Evolutionary conservation across 331 rosid genomes (phyloP).

Genomic region (Spiraea crenata): DNA sequence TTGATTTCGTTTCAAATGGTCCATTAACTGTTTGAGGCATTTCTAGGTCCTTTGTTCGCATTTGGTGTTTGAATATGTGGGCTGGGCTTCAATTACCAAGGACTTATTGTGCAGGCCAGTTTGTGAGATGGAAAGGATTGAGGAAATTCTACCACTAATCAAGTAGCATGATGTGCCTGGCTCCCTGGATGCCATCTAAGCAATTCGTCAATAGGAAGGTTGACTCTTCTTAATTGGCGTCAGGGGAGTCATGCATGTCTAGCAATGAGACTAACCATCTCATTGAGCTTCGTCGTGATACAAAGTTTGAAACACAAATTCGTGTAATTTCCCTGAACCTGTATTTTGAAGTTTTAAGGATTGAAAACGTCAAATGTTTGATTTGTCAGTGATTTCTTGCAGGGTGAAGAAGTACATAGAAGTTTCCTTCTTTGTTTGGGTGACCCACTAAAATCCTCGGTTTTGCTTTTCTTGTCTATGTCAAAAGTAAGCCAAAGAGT

Average conservation of each 20-base stretch:
- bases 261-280: background rate
- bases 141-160: background rate
- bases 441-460: too few relatives aligned
- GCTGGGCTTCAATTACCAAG: too few relatives aligned
- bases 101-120: background rate
- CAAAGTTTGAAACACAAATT: background rate
- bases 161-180: constrained; percentile 22
- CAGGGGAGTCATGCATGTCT: constrained; percentile 26
- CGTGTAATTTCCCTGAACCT: background rate
- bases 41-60: background rate
- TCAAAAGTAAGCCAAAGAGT: too few relatives aligned
- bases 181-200: constrained; percentile 42
- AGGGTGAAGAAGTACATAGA: background rate
- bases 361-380: background rate
- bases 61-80: too few relatives aligned
- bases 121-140: background rate
- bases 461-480: too few relatives aligned
- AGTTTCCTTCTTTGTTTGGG: too few relatives aligned
- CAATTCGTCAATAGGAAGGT: constrained; percentile 1
- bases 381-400: background rate
- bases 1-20: too few relatives aligned
- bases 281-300: background rate
- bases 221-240: constrained; percentile 28
- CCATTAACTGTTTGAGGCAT: background rate
- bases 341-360: background rate